These are phyloP conservation scores for Leccinum variabile DNA, from an alignment of 1,284 basidiomycete genomes.

Conservation along the genomic window DNA sequence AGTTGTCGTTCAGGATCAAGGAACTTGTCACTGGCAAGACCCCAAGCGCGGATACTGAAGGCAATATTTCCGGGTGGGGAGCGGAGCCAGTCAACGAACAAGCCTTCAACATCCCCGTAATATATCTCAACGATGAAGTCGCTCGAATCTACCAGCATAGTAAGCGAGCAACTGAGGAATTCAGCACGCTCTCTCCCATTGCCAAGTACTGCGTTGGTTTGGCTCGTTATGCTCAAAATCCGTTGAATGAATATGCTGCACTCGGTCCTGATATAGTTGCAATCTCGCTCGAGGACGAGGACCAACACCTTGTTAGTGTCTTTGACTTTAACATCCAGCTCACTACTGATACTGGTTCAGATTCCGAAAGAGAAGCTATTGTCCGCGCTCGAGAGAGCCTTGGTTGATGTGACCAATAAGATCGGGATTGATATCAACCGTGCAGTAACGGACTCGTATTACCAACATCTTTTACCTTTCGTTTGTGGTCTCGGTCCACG, in stretches of 20 bases:
- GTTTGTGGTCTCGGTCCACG: slow-evolving; percentile 94
- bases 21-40: slow-evolving; percentile 42
- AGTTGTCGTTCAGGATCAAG: slow-evolving; percentile 67
- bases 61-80: slow-evolving; percentile 35
- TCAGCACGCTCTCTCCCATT: slow-evolving; percentile 75
- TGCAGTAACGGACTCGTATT: slow-evolving; percentile 84
- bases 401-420: slow-evolving; percentile 89
- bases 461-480: slow-evolving; percentile 85
- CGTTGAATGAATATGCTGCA: slow-evolving; percentile 91
- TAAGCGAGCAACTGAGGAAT: slow-evolving; percentile 83
- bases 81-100: slow-evolving; percentile 41
- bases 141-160: slow-evolving; percentile 95
- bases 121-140: slow-evolving; percentile 89
- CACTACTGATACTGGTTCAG: slow-evolving; percentile 41
- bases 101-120: slow-evolving; percentile 65
- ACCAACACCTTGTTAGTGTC: slow-evolving; percentile 78
- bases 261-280: slow-evolving; percentile 81
- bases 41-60: slow-evolving; percentile 26
- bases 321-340: slow-evolving; percentile 1
- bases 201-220: slow-evolving; percentile 96
- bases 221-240: slow-evolving; percentile 92
- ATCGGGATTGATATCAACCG: slow-evolving; percentile 97
- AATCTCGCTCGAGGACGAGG: slow-evolving; percentile 80
- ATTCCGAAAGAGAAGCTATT: slow-evolving; percentile 85
- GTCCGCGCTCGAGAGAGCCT: slow-evolving; percentile 77